These are phyloP conservation scores for Neopestalotiopsis clavispora DNA, from an alignment of 2,329 filamentous ascomycete genomes.

Conservation along the genomic window DNA sequence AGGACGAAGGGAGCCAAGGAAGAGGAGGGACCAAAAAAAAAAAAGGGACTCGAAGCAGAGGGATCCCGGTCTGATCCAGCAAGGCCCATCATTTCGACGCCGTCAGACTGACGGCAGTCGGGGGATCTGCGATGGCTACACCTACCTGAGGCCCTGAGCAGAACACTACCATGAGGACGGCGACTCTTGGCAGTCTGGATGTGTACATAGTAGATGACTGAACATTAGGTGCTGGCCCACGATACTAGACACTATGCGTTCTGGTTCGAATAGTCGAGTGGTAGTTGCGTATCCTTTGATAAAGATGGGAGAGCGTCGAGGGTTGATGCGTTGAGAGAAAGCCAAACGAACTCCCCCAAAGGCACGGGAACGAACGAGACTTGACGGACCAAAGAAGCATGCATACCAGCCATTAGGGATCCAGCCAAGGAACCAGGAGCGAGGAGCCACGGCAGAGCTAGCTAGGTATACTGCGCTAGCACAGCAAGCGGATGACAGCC, in stretches of 20 bases:
- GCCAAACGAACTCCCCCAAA: not conserved
- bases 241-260: not conserved
- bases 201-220: not conserved
- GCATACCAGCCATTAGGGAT: too few relatives aligned
- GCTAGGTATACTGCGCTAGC: not conserved
- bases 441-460: not conserved
- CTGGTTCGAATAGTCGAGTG: too few relatives aligned
- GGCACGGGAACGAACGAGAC: not conserved
- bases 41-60: not conserved
- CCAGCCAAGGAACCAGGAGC: too few relatives aligned
- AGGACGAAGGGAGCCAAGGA: too few relatives aligned
- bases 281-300: too few relatives aligned
- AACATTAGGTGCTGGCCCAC: not conserved
- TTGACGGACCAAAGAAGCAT: not conserved
- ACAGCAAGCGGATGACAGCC: not conserved
- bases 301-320: not conserved
- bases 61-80: slow-evolving; percentile 3
- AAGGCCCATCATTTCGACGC: slow-evolving; percentile 11
- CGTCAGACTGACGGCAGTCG: slow-evolving; percentile 16
- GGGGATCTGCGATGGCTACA: slow-evolving; percentile 4
- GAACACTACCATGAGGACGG: not conserved
- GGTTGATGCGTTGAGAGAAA: not conserved
- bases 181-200: not conserved
- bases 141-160: not conserved
- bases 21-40: not conserved